Evolutionary conservation across 2,329 filamentous ascomycete genomes (phyloP).

Genomic region (Diaporthe helianthi): DNA sequence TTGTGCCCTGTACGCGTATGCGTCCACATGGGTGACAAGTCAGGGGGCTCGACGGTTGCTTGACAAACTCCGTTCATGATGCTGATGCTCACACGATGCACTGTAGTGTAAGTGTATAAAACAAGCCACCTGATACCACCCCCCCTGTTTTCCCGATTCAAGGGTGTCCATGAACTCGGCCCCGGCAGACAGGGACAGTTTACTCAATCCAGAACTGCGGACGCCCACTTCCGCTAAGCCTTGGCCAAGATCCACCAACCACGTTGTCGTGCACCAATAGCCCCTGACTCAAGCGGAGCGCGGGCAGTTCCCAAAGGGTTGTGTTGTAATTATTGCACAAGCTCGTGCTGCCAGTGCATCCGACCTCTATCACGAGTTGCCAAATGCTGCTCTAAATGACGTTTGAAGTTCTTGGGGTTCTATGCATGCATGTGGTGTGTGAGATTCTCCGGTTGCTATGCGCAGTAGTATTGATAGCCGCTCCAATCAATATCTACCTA

Average conservation of each 20-base stretch:
- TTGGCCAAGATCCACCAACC: constrained; percentile 21
- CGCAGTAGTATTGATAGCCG: neutral
- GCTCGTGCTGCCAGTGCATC: neutral
- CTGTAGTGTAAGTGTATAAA: neutral
- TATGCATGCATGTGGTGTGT: neutral
- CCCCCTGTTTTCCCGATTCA: neutral
- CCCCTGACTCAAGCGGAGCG: neutral
- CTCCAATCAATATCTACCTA: no score
- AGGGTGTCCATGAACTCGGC: neutral
- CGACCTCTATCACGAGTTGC: neutral
- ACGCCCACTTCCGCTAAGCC: neutral
- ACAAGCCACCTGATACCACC: neutral
- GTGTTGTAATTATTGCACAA: constrained; percentile 9
- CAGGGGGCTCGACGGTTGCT: neutral
- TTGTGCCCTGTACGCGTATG: no score
- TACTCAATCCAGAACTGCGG: constrained; percentile 15
- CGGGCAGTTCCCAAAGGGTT: neutral
- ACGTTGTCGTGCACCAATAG: neutral
- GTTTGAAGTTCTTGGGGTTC: neutral
- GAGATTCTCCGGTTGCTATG: neutral
- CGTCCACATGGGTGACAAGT: neutral
- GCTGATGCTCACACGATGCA: no score
- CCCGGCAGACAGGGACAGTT: neutral
- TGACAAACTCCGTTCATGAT: neutral
- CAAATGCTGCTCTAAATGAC: no score